Evolutionary conservation across 768 basidiomycete genomes (phyloP), one percentile per base, ranked within the genome.

Genomic region (Boletus tylopilopsis): DNA sequence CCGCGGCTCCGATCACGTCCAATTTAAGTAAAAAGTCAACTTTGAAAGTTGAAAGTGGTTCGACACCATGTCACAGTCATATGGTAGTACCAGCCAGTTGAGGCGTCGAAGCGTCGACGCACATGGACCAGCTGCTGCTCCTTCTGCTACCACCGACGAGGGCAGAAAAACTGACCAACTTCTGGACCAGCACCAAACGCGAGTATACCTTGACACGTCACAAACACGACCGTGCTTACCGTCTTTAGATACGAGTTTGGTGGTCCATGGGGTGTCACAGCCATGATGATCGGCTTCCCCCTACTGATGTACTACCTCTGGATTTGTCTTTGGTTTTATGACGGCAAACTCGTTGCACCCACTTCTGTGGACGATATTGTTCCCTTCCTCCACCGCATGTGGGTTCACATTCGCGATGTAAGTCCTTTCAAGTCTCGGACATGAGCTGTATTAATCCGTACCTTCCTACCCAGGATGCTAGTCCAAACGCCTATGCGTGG

Each of bases 221-320:
- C 9, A 13, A 24, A 10, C 3, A n/a, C 40, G 52, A 47, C 38
- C 15, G 2, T 25, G 19, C 49, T 58, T 8, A 55, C 35, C 49
- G n/a, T 43, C 49, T 13, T 34, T 34, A 94, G 92, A 32, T 95
- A 90, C 73, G 94, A 99, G 68, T 99, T 99, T 62, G 95, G 96
- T 55, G 95, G 95, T 3, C 94, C 95, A 35, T 77, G 78, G 71
- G 96, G 95, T 38, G 93, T 94, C 23, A 68, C 82, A 11, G 88
- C 87, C 12, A 98, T 99, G 72, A 98, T 99, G 88, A 76, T 84
- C 18, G 85, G 88, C 40, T 99, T 99, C 65, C 96, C 96, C 0
- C 68, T 87, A 22, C 77, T 98, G 53, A 98, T 99, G 94, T 99
- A 96, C 69, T 99, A 98, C 73, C 80, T 98, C 54, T 97, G 93